Conservation (phyloP, 202 grass and related monocot genomes). For the Cymbopogon flexuosus region DNA sequence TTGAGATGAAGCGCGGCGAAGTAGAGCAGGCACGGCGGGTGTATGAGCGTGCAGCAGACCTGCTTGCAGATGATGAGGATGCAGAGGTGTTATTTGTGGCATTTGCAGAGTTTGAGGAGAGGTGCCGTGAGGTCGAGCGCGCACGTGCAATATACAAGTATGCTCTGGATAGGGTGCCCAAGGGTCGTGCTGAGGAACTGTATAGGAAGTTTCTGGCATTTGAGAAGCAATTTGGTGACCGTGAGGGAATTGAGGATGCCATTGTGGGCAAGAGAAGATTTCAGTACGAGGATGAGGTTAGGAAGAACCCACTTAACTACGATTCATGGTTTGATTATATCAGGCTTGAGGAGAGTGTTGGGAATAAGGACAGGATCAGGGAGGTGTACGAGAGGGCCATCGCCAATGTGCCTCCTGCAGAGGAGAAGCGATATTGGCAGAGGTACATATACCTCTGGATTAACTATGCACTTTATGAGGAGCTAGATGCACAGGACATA, state of each 20-base stretch:
- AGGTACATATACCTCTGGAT: conserved; percentile 86
- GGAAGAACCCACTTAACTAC: conserved; percentile 78
- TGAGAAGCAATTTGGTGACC: conserved; percentile 86
- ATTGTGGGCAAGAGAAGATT: conserved; percentile 91
- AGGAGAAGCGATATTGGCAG: conserved; percentile 92
- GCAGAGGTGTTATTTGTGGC: conserved; percentile 66
- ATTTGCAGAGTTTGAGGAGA: conserved; percentile 86
- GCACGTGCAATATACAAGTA: conserved; percentile 76
- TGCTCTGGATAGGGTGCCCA: conserved; percentile 63
- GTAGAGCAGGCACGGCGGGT: conserved; percentile 49
- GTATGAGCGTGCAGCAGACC: conserved; percentile 72
- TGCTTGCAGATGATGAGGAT: conserved; percentile 70
- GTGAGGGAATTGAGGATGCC: conserved; percentile 71
- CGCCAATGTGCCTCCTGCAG: conserved; percentile 73
- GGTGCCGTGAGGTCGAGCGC: conserved; percentile 55
- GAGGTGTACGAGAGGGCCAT: conserved; percentile 89
- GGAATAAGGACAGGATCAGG: conserved; percentile 58
- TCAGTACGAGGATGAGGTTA: conserved; percentile 90
- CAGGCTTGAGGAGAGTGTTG: conserved; percentile 73
- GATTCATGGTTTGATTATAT: conserved; percentile 94
- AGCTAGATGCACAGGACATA: conserved; percentile 62
- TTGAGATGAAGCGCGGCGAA: conserved; percentile 79
- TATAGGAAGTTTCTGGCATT: conserved; percentile 78
- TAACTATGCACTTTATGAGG: conserved; percentile 82
- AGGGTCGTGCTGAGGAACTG: conserved; percentile 69